A percentile compares a stretch with the other conserved stretches of the same genome.
phyloP scores from a whole-genome alignment of 805 yeast genomes.

The Dipodascopsis uninucleata region DNA sequence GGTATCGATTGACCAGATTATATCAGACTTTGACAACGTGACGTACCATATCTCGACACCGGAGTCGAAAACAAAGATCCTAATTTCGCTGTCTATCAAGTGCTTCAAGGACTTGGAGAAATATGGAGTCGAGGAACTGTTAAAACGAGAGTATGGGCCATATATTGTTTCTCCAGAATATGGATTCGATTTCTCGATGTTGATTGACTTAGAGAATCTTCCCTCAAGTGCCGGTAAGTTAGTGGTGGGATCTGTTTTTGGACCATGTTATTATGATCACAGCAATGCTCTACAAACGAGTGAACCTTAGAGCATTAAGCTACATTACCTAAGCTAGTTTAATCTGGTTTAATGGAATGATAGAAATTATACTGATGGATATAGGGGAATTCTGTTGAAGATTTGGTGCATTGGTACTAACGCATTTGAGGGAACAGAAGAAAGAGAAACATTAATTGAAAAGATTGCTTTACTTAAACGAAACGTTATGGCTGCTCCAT shows the following conservation, averaged over 20 bases:
- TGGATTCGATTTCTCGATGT: conserved; percentile 78
- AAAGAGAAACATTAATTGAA: conserved; percentile 51
- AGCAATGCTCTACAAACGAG: no score
- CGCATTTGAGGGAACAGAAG: conserved; percentile 39
- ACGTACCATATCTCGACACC: conserved; percentile 91
- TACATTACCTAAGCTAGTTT: no score
- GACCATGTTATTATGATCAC: no score
- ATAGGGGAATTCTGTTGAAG: no score
- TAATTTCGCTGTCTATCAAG: conserved; percentile 68
- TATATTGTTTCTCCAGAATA: conserved; percentile 55
- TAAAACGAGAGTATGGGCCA: conserved; percentile 49
- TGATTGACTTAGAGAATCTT: conserved; percentile 54
- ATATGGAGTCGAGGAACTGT: conserved; percentile 49
- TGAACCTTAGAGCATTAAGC: no score
- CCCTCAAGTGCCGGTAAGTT: conserved; percentile 33
- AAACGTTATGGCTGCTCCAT: conserved; percentile 88
- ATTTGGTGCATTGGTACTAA: no score
- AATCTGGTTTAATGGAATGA: no score
- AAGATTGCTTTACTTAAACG: conserved; percentile 76
- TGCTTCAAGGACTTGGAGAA: conserved; percentile 70
- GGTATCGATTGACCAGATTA: conserved; percentile 65
- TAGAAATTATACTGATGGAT: no score
- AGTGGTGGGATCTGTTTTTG: no score
- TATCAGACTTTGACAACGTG: conserved; percentile 94
- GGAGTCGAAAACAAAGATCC: conserved; percentile 59